Percentiles rank a stretch among this genome's conserved stretches.
Conservation (phyloP, 2,329 filamentous ascomycete genomes). For the Blastomyces emzantsi region DNA sequence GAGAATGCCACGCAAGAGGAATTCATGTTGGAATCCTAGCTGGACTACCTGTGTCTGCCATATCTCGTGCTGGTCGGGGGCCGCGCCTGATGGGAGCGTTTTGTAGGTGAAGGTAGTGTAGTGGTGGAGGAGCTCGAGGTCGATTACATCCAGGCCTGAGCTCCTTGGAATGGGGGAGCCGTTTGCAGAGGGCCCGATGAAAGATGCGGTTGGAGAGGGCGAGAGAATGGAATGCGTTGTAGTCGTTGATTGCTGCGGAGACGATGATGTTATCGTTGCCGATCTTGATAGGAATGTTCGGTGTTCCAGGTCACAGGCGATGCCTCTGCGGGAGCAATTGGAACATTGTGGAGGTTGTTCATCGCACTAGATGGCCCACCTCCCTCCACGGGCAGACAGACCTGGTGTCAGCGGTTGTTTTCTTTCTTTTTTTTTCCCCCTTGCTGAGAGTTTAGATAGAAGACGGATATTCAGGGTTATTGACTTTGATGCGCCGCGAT, state of each 20-base stretch:
- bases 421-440: neutral
- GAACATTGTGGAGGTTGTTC: conserved; percentile 22
- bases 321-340: conserved; percentile 23
- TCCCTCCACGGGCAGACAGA: conserved; percentile 12
- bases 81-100: conserved; percentile 18
- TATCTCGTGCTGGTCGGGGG: conserved; percentile 21
- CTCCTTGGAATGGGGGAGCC: conserved; percentile 16
- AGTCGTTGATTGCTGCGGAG: conserved; percentile 6
- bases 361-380: conserved; percentile 22
- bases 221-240: neutral
- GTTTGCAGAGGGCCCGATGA: neutral
- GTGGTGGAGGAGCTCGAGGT: conserved; percentile 25
- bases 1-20: conserved; percentile 32
- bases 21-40: conserved; percentile 31
- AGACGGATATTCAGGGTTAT: neutral
- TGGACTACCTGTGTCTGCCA: conserved; percentile 24
- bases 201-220: conserved; percentile 2
- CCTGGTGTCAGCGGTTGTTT: conserved; percentile 1
- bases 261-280: neutral
- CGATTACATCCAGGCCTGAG: conserved; percentile 25
- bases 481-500: conserved; percentile 67
- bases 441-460: neutral
- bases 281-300: conserved; percentile 10
- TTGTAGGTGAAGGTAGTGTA: conserved; percentile 22
- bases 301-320: conserved; percentile 21